Percentiles rank a stretch among this genome's conserved stretches.
Evolutionary conservation across 1,284 basidiomycete genomes (phyloP).

Genomic region (Mycena sp.): DNA sequence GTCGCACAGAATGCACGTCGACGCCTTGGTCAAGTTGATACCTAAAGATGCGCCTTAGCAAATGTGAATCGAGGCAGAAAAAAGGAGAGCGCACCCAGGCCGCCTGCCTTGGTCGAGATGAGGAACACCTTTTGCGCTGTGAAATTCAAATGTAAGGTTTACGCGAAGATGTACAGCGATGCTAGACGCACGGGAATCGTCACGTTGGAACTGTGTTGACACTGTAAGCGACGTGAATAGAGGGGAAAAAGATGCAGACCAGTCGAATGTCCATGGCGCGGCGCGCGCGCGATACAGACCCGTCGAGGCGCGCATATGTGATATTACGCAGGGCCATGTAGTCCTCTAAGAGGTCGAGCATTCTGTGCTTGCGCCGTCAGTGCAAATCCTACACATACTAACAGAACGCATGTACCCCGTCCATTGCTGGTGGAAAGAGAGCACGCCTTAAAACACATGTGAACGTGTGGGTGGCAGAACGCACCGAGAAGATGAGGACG

Average conservation of each 20-base stretch:
- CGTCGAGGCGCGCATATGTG: constrained; percentile 83
- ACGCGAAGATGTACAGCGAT: too few relatives aligned
- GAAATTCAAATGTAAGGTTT: constrained; percentile 48
- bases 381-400: not conserved
- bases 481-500: constrained; percentile 86
- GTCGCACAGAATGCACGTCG: constrained; percentile 85
- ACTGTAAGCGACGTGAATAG: not conserved
- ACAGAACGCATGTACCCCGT: constrained; percentile 48
- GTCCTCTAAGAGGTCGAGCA: constrained; percentile 88
- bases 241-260: constrained; percentile 37
- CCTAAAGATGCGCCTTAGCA: constrained; percentile 31
- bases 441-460: not conserved
- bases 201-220: constrained; percentile 61
- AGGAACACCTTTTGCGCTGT: constrained; percentile 83
- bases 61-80: not conserved
- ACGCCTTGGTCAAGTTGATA: constrained; percentile 86
- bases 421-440: constrained; percentile 64
- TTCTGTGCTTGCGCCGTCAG: constrained; percentile 56
- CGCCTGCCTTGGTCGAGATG: constrained; percentile 89
- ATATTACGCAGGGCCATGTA: constrained; percentile 81
- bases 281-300: constrained; percentile 60
- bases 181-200: constrained; percentile 57
- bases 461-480: constrained; percentile 22
- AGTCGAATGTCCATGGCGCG: constrained; percentile 66
- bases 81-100: constrained; percentile 64